Conservation (phyloP, 257 asterid species). For the Solanum acaule region DNA sequence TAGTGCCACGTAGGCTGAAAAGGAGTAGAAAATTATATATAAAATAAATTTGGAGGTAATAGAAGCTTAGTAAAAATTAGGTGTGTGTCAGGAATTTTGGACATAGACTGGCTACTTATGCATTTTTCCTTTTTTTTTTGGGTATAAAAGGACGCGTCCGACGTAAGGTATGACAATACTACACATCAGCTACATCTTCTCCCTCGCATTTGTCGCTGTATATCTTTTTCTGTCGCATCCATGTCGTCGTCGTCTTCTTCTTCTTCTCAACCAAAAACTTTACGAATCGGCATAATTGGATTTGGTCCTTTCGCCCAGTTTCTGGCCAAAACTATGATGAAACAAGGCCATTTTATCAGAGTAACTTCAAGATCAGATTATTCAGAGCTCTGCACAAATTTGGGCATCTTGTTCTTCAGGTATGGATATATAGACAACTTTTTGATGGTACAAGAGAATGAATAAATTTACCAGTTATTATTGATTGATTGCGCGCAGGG, state of each 20-base stretch:
- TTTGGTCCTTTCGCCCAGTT: constrained; percentile 84
- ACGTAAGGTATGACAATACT: background rate
- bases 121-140: background rate
- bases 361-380: constrained; percentile 82
- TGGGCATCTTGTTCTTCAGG: constrained; percentile 71
- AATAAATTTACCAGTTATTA: background rate
- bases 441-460: background rate
- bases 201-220: background rate
- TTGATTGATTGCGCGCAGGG: constrained; percentile 22
- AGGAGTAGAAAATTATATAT: too few relatives aligned
- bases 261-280: constrained; percentile 10
- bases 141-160: background rate
- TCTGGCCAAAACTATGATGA: constrained; percentile 53
- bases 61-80: too few relatives aligned
- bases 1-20: too few relatives aligned
- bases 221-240: background rate
- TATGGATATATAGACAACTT: background rate
- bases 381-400: constrained; percentile 37
- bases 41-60: too few relatives aligned
- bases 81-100: too few relatives aligned
- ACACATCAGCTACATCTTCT: background rate
- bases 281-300: constrained; percentile 68
- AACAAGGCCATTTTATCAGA: constrained; percentile 49
- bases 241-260: constrained; percentile 9
- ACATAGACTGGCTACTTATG: too few relatives aligned